These are phyloP conservation scores for Acidiella bohemica DNA, from an alignment of 495 filamentous ascomycete species.

Conservation along the genomic window DNA sequence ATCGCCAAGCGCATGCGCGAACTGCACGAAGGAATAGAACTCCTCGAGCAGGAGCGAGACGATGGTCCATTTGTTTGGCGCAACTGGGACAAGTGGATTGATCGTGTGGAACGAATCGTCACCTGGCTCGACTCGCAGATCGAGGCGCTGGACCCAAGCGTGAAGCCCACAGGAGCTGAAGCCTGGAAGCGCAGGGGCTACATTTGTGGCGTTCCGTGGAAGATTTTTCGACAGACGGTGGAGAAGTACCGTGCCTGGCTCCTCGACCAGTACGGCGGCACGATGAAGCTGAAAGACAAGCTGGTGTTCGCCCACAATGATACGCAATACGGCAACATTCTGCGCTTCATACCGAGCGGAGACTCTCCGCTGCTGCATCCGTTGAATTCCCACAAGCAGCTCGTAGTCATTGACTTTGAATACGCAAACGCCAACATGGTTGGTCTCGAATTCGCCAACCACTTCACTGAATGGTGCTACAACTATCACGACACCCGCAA, in stretches of 20 bases:
- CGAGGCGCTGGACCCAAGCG: slow-evolving; percentile 26
- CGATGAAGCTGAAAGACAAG: slow-evolving; percentile 49
- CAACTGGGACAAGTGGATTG: slow-evolving; percentile 94
- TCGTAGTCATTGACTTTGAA: slow-evolving; percentile 97
- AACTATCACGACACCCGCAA: slow-evolving; percentile 67
- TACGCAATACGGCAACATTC: slow-evolving; percentile 97
- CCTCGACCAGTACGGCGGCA: slow-evolving; percentile 52
- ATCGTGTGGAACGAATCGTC: slow-evolving; percentile 63
- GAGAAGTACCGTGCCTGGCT: slow-evolving; percentile 68
- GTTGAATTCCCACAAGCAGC: slow-evolving; percentile 81
- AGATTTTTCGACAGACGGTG: slow-evolving; percentile 57
- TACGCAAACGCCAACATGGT: slow-evolving; percentile 84
- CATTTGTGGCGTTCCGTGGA: slow-evolving; percentile 79
- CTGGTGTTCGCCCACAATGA: slow-evolving; percentile 97
- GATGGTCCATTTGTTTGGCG: slow-evolving; percentile 71
- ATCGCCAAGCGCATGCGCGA: slow-evolving; percentile 99
- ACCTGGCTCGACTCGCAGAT: slow-evolving; percentile 63
- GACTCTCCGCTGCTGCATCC: slow-evolving; percentile 82
- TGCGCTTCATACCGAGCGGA: slow-evolving; percentile 70
- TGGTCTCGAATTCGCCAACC: slow-evolving; percentile 91
- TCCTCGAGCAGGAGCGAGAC: slow-evolving; percentile 62
- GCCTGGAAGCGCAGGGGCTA: slow-evolving; percentile 55
- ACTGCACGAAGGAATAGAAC: slow-evolving; percentile 82
- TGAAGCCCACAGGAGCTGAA: slow-evolving; percentile 28
- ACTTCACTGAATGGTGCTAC: slow-evolving; percentile 97